Evolutionary conservation across 2,329 filamentous ascomycete genomes (phyloP).

Genomic region (Ophiosphaerella herpotricha): DNA sequence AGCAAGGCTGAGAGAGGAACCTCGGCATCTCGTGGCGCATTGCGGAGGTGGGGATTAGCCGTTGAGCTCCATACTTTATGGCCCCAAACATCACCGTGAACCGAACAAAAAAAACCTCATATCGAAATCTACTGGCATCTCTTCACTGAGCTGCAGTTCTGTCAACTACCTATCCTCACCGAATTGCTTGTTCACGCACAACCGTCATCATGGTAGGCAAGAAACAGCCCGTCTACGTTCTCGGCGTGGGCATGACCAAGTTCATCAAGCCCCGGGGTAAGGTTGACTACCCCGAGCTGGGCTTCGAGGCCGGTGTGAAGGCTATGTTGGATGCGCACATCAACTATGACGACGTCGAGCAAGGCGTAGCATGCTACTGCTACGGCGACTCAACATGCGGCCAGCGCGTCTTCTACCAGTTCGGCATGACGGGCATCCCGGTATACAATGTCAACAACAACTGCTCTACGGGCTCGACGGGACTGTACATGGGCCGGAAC

Average conservation of each 20-base stretch:
- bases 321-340: constrained; percentile 83
- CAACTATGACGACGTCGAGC: constrained; percentile 95
- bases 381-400: constrained; percentile 95
- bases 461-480: constrained; percentile 93
- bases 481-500: constrained; percentile 80
- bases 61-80: constrained; percentile 17
- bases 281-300: constrained; percentile 92
- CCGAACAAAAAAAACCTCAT: background rate
- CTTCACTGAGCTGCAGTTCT: constrained; percentile 1
- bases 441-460: constrained; percentile 99
- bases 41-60: constrained; percentile 23
- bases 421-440: constrained; percentile 94
- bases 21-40: constrained; percentile 29
- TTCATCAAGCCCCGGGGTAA: constrained; percentile 97
- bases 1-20: constrained; percentile 12
- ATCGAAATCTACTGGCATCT: background rate
- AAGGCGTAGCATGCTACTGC: constrained; percentile 96
- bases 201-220: constrained; percentile 54
- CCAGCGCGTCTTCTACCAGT: constrained; percentile 97
- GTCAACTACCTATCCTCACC: background rate
- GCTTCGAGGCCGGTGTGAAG: constrained; percentile 90
- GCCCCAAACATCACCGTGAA: constrained; percentile 6
- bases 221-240: constrained; percentile 74
- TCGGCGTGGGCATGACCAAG: constrained; percentile 98
- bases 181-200: background rate